phyloP scores from a whole-genome alignment of 805 yeast genomes.

The Candida glaebosa region DNA sequence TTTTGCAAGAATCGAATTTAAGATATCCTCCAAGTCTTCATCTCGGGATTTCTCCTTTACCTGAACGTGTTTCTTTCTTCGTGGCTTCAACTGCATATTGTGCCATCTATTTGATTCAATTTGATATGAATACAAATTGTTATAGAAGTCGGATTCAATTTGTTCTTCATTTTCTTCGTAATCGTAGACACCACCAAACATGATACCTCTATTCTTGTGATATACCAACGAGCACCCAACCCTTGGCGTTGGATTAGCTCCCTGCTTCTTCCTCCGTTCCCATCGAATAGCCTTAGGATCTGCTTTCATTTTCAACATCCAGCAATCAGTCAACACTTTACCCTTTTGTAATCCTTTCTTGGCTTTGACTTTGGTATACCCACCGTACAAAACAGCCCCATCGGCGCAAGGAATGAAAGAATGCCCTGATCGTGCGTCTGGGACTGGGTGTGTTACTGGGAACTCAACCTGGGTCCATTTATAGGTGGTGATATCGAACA shows the following conservation, averaged over 20 bases:
- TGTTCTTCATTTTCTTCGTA: constrained; percentile 94
- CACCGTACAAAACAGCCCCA: constrained; percentile 88
- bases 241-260: constrained; percentile 86
- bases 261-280: constrained; percentile 88
- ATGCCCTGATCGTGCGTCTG: constrained; percentile 94
- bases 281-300: constrained; percentile 76
- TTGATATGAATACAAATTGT: constrained; percentile 77
- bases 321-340: constrained; percentile 78
- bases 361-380: constrained; percentile 90
- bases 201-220: constrained; percentile 87
- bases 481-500: constrained; percentile 82
- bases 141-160: constrained; percentile 78
- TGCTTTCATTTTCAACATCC: constrained; percentile 83
- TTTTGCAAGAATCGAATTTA: constrained; percentile 68
- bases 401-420: constrained; percentile 75
- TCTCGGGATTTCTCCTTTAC: constrained; percentile 57
- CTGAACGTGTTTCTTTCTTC: constrained; percentile 43
- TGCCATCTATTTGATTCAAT: constrained; percentile 88
- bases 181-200: constrained; percentile 96
- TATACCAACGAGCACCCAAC: constrained; percentile 90
- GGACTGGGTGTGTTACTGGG: constrained; percentile 74
- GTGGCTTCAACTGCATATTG: constrained; percentile 60
- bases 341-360: constrained; percentile 88
- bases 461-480: constrained; percentile 90
- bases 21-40: constrained; percentile 76